Evolutionary conservation across 2,329 filamentous ascomycete genomes (phyloP).

Genomic region (Metarhizium sp.): DNA sequence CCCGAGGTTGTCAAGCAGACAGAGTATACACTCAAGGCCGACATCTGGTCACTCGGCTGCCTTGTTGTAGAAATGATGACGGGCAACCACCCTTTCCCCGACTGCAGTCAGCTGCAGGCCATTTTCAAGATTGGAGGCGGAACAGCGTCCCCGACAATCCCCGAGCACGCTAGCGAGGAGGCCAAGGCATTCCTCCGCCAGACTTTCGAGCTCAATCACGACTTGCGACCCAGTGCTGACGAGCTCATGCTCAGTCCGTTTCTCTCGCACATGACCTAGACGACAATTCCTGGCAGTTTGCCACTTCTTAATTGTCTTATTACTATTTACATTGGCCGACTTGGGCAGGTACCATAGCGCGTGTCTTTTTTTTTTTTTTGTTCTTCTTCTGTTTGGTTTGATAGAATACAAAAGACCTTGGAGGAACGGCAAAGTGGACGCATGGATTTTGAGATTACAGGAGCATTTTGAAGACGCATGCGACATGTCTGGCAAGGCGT

Average conservation of each 20-base stretch:
- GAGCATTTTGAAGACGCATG: background rate
- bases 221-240: constrained; percentile 83
- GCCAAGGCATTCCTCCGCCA: constrained; percentile 73
- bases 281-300: background rate
- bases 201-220: constrained; percentile 94
- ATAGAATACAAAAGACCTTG: background rate
- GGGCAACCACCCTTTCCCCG: constrained; percentile 89
- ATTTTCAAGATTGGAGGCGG: constrained; percentile 97
- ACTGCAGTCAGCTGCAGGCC: constrained; percentile 92
- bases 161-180: constrained; percentile 76
- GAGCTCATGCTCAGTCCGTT: constrained; percentile 81
- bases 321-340: background rate
- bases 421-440: background rate
- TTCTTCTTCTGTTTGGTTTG: background rate
- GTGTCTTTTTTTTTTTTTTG: background rate
- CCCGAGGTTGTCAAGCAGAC: constrained; percentile 98
- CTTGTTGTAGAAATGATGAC: constrained; percentile 99
- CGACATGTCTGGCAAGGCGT: background rate
- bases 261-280: constrained; percentile 56
- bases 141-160: constrained; percentile 79
- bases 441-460: background rate
- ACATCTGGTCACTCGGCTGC: constrained; percentile 97
- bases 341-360: constrained; percentile 10
- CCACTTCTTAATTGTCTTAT: background rate
- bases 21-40: constrained; percentile 93